phyloP scores from a whole-genome alignment of 768 basidiomycete species.

The Rhodotorula sphaerocarpa region DNA sequence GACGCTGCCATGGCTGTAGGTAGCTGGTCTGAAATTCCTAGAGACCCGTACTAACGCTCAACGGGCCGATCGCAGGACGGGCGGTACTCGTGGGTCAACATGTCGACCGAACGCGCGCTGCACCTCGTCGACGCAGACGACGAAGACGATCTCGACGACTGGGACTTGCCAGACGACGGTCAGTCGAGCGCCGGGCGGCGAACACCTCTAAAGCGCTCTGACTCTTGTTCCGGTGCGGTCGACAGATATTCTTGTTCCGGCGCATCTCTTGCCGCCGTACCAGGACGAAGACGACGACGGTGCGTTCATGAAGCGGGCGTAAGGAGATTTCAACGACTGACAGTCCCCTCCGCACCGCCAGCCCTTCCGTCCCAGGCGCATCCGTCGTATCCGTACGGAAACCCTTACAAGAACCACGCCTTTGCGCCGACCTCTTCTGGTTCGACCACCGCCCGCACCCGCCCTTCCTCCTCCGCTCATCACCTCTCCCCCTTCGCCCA shows the following conservation, averaged over 20 bases:
- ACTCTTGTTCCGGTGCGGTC: background rate
- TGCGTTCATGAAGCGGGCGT: slow-evolving; percentile 7
- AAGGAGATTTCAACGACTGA: no score
- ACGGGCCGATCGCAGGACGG: background rate
- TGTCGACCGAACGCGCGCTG: background rate
- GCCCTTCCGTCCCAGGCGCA: slow-evolving; percentile 36
- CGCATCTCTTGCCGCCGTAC: slow-evolving; percentile 33
- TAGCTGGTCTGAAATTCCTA: no score
- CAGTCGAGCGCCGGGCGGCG: background rate
- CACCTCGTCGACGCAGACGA: slow-evolving; percentile 7
- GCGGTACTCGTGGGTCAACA: slow-evolving; percentile 18
- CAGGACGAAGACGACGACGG: slow-evolving; percentile 39
- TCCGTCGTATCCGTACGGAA: slow-evolving; percentile 39
- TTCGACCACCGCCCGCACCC: slow-evolving; percentile 1
- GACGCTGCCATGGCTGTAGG: no score
- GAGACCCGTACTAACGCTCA: no score
- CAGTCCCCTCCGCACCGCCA: slow-evolving; percentile 6
- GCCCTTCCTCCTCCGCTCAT: background rate
- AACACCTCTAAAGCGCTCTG: background rate
- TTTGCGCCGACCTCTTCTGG: slow-evolving; percentile 17
- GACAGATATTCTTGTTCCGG: slow-evolving; percentile 35
- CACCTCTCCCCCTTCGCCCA: background rate
- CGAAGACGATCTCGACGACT: slow-evolving; percentile 2
- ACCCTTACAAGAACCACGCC: slow-evolving; percentile 32
- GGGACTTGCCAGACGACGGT: slow-evolving; percentile 25